These are phyloP conservation scores for Cymodocea nodosa DNA, from an alignment of 116 monocot genomes.

Conservation along the genomic window DNA sequence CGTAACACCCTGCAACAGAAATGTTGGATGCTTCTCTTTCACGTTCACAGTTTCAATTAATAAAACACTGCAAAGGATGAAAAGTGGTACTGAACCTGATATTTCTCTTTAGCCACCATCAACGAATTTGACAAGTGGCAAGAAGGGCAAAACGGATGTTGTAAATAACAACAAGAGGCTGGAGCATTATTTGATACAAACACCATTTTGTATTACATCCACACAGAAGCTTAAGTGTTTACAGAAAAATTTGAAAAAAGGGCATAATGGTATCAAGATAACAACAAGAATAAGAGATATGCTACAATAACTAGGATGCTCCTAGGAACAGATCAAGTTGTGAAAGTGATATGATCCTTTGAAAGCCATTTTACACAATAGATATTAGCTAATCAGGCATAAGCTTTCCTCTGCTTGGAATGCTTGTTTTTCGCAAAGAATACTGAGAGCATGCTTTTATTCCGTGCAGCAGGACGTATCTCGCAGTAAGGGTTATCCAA, in stretches of 20 bases:
- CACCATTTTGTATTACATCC: too few species aligned
- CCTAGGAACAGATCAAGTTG: not conserved
- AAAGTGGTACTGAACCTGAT: not conserved
- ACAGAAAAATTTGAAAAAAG: too few species aligned
- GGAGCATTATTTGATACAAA: too few species aligned
- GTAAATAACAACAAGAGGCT: too few species aligned
- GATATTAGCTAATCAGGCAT: not conserved
- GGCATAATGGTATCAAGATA: too few species aligned
- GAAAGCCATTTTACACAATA: not conserved
- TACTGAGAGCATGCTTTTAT: conserved; percentile 50
- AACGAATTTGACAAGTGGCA: not conserved
- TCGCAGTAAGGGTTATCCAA: conserved; percentile 39
- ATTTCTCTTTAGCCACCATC: not conserved
- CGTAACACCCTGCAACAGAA: too few species aligned
- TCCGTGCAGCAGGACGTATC: conserved; percentile 44
- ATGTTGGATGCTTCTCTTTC: too few species aligned
- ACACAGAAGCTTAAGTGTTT: too few species aligned
- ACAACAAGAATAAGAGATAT: not conserved
- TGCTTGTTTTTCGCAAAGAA: conserved; percentile 69
- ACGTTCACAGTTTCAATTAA: too few species aligned
- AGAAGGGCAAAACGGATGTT: not conserved
- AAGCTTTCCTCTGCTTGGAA: conserved; percentile 39
- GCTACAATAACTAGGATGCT: not conserved
- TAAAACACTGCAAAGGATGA: too few species aligned
- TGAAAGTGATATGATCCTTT: not conserved